These are phyloP conservation scores for Jasminum sambac DNA, from an alignment of 257 asterid genomes.

Conservation along the genomic window DNA sequence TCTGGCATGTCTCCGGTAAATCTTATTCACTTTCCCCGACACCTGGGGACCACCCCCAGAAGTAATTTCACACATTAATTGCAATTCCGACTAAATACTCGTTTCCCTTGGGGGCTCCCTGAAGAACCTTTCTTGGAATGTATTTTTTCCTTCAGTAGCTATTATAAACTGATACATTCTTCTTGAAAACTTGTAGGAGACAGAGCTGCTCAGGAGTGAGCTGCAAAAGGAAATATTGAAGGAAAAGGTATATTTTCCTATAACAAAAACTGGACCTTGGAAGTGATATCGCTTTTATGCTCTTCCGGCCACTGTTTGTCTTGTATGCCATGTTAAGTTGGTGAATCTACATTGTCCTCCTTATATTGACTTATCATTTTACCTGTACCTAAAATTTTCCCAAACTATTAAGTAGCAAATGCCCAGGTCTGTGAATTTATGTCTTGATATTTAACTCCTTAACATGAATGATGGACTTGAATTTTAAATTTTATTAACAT, in stretches of 20 bases:
- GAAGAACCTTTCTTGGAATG: background rate
- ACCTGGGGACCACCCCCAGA: background rate
- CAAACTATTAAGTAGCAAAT: background rate
- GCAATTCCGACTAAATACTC: background rate
- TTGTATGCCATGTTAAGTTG: background rate
- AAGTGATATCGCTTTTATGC: background rate
- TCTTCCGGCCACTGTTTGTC: background rate
- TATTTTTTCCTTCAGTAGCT: background rate
- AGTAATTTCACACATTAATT: background rate
- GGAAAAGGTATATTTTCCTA: slow-evolving; percentile 37
- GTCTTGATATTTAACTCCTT: background rate
- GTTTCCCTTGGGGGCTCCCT: background rate
- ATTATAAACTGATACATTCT: slow-evolving; percentile 2
- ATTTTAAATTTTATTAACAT: background rate
- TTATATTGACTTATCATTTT: background rate
- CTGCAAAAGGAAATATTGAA: slow-evolving; percentile 36
- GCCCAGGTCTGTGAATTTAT: background rate
- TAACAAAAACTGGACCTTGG: background rate
- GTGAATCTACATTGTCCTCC: background rate
- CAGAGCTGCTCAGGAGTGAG: slow-evolving; percentile 45
- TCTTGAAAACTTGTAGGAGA: slow-evolving; percentile 37
- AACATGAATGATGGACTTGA: background rate
- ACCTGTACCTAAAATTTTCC: background rate
- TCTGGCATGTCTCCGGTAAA: background rate
- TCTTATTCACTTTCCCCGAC: background rate